Base-by-base conservation (phyloP, 495 filamentous ascomycete species). In the Sphaerosporella brunnea region DNA sequence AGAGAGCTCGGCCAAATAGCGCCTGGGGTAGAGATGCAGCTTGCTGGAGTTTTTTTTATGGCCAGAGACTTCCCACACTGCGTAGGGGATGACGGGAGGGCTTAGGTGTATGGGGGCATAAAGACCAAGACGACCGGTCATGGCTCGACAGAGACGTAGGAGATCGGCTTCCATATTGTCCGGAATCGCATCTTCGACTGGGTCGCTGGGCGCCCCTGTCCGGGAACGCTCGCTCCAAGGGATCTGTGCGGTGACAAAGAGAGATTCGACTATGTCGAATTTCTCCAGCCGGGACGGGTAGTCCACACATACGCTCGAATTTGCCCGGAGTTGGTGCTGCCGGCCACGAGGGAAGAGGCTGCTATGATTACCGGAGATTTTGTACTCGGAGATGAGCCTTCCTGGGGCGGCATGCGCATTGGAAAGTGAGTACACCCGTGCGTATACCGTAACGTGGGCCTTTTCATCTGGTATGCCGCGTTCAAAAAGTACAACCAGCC, bases 271-370 rank as follows among this genome's bases (percentile, higher is more conserved):
- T 11, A 54, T 41, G 44, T 44, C 52, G 28, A 54, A 54, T 19
- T 53, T 50, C 25, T 54, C 52, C n/a, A 50, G 50, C n/a, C 50
- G 52, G 5, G 52, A 44, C 11, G 52, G 52, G 34, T 53, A 53
- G 37, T 54, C 52, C 50, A 54, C 52, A 9, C 52, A 54, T n/a
- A 54, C 18, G 50, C 50, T 45, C 10, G 43, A 44, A 15, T 45
- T 48, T 0, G 50, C 52, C 1, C 47, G 24, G 2, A 54, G 47
- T 2, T 50, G 50, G 8, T 18, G 35, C 7, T 37, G 16, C 16
- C 35, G 8, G 7, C 35, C 35, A 5, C 28, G 28, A 4, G 35
- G 16, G 35, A 37, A 8, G 4, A 37, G 8, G 35, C 15, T 9
- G 1, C 50, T 48, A 30, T 54, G 52, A 4, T 46, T 51, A 4